phyloP scores from a whole-genome alignment of 192 early-diverging fungal genomes.

The Coemansia sp. region DNA sequence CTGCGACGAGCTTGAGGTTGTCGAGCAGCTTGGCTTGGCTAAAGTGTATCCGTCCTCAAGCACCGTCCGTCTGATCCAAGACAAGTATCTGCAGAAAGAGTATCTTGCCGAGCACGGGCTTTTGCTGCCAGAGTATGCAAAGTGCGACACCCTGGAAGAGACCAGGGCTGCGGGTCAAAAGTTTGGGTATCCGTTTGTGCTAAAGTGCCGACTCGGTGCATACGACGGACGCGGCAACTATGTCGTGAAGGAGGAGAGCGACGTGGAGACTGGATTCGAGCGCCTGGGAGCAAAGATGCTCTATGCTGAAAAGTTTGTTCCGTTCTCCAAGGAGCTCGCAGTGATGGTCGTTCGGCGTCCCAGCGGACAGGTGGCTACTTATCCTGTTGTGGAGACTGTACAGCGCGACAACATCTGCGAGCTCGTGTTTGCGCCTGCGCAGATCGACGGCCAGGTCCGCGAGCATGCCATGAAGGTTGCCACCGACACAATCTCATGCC shows the following conservation, averaged over 20 bases:
- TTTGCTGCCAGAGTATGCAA: slow-evolving; percentile 63
- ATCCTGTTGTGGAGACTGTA: slow-evolving; percentile 96
- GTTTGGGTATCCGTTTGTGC: slow-evolving; percentile 93
- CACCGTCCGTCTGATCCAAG: slow-evolving; percentile 89
- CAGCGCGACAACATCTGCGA: slow-evolving; percentile 97
- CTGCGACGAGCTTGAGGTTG: slow-evolving; percentile 59
- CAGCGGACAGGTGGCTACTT: slow-evolving; percentile 63
- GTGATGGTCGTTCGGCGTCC: slow-evolving; percentile 94
- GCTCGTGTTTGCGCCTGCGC: slow-evolving; percentile 93
- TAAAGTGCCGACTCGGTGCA: slow-evolving; percentile 91
- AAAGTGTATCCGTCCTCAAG: slow-evolving; percentile 78
- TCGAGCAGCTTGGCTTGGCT: slow-evolving; percentile 60
- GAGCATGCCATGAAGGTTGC: slow-evolving; percentile 77
- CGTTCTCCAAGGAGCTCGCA: slow-evolving; percentile 90
- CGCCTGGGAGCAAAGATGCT: slow-evolving; percentile 61
- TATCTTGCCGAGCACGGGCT: slow-evolving; percentile 67
- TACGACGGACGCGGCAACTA: slow-evolving; percentile 97
- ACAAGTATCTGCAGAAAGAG: slow-evolving; percentile 92
- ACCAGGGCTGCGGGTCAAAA: slow-evolving; percentile 54
- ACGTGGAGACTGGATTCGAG: slow-evolving; percentile 57
- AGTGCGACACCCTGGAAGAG: slow-evolving; percentile 55
- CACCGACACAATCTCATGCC: slow-evolving; percentile 71
- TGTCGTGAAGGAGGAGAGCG: slow-evolving; percentile 71
- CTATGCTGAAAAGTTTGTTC: slow-evolving; percentile 94
- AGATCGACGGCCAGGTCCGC: slow-evolving; percentile 80